phyloP scores from a whole-genome alignment of 768 basidiomycete genomes.

The Suillus discolor region DNA sequence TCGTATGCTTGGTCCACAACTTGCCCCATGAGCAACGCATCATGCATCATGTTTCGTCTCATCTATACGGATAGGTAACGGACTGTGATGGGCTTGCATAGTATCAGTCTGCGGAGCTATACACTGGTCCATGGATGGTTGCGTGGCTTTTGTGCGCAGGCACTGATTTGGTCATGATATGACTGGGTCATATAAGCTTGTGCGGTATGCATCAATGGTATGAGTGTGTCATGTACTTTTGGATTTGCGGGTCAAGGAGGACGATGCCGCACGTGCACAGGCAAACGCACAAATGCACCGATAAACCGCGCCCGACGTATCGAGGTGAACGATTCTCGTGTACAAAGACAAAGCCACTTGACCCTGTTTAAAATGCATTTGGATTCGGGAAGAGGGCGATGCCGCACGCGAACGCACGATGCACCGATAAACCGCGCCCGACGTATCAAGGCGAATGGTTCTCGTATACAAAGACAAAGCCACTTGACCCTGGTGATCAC shows the following conservation, averaged over 20 bases:
- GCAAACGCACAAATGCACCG: constrained; percentile 6
- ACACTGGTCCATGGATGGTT: not conserved
- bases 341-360: constrained; percentile 10
- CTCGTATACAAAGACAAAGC: not conserved
- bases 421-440: not conserved
- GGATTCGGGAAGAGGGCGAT: not conserved
- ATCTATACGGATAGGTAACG: not conserved
- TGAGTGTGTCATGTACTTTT: not conserved
- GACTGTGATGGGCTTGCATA: not conserved
- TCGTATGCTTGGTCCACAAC: constrained; percentile 5
- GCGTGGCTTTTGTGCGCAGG: not conserved
- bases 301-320: not conserved
- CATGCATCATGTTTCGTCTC: not conserved
- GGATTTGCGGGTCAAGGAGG: not conserved
- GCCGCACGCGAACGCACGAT: not conserved
- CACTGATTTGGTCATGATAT: not conserved
- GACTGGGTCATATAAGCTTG: not conserved
- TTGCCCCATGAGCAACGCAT: not conserved
- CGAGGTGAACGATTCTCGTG: constrained; percentile 8
- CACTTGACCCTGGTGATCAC: not conserved
- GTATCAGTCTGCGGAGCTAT: not conserved
- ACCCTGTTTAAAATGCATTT: not conserved
- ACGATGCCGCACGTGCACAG: not conserved
- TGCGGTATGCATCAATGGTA: not conserved
- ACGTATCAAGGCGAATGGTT: not conserved